These are phyloP conservation scores for Rhododendron ovatum DNA, from an alignment of 148 eudicot species.

Conservation along the genomic window DNA sequence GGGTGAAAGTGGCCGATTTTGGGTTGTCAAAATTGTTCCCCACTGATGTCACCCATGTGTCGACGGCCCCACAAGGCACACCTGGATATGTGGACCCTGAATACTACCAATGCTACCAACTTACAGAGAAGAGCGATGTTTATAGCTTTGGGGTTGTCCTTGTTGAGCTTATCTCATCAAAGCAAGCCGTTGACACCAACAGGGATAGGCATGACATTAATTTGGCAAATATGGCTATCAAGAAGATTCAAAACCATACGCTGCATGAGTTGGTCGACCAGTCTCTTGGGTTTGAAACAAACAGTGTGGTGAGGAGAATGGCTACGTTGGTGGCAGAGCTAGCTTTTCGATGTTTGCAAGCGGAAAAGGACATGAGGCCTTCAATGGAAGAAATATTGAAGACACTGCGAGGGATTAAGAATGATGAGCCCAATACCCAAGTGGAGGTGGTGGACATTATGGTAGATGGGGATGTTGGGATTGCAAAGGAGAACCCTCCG, in stretches of 20 bases:
- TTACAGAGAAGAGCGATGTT: constrained; percentile 83
- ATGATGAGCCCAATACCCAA: constrained; percentile 25
- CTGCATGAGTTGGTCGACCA: constrained; percentile 46
- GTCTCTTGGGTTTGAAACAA: constrained; percentile 30
- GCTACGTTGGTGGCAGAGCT: constrained; percentile 57
- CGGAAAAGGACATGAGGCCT: constrained; percentile 71
- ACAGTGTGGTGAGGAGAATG: constrained; percentile 42
- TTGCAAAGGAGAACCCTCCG: constrained; percentile 33
- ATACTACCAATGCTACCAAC: constrained; percentile 71
- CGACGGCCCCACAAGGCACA: constrained; percentile 90
- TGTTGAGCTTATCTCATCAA: constrained; percentile 69
- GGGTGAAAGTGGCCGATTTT: constrained; percentile 86
- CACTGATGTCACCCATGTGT: constrained; percentile 62
- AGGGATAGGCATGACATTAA: constrained; percentile 74
- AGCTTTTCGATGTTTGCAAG: constrained; percentile 71
- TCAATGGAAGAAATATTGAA: constrained; percentile 64
- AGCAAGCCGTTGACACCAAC: constrained; percentile 68
- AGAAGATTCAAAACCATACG: constrained; percentile 33
- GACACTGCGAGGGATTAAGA: constrained; percentile 42
- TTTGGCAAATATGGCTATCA: constrained; percentile 66
- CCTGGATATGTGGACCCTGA: constrained; percentile 93
- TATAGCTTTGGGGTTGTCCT: constrained; percentile 82
- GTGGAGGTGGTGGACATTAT: constrained; percentile 54
- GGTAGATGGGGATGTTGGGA: constrained; percentile 42
- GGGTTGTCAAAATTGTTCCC: constrained; percentile 77